Conservation (phyloP, 305 asterid genomes). For the Rubia tinctorum region DNA sequence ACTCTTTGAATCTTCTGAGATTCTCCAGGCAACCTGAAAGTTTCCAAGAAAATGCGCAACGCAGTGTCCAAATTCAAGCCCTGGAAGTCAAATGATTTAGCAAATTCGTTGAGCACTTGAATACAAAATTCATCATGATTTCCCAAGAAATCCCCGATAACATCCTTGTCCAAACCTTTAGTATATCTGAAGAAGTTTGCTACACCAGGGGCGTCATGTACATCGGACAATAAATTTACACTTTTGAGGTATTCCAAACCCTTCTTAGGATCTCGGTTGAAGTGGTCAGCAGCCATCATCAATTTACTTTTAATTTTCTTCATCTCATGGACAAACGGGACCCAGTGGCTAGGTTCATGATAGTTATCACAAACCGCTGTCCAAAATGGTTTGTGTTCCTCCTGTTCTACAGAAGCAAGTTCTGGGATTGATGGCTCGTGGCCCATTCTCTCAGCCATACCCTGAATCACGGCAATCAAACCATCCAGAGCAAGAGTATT, state of each 20-base stretch:
- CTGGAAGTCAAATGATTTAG: slow-evolving; percentile 72
- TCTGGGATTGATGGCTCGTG: slow-evolving; percentile 47
- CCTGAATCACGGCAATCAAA: slow-evolving; percentile 78
- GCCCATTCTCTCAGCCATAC: slow-evolving; percentile 77
- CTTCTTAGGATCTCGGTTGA: slow-evolving; percentile 80
- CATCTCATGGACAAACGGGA: slow-evolving; percentile 72
- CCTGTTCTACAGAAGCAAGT: slow-evolving; percentile 35
- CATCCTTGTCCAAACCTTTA: slow-evolving; percentile 74
- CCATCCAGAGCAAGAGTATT: slow-evolving; percentile 92
- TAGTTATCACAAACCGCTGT: slow-evolving; percentile 53
- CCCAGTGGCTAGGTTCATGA: slow-evolving; percentile 65
- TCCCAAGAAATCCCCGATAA: slow-evolving; percentile 82
- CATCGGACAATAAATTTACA: slow-evolving; percentile 62
- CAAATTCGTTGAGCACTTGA: slow-evolving; percentile 86
- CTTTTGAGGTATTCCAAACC: slow-evolving; percentile 84
- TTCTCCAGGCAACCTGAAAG: slow-evolving; percentile 92
- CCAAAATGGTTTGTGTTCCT: slow-evolving; percentile 76
- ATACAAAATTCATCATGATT: slow-evolving; percentile 80
- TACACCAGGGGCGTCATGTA: slow-evolving; percentile 65
- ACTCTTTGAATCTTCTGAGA: slow-evolving; percentile 97
- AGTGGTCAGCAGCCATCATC: slow-evolving; percentile 84
- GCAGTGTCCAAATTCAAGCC: slow-evolving; percentile 83
- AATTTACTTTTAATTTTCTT: slow-evolving; percentile 71
- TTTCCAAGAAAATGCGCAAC: slow-evolving; percentile 79
- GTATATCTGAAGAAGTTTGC: slow-evolving; percentile 83